Conservation (phyloP, 2,329 filamentous ascomycete genomes). For the Phoma sp. region DNA sequence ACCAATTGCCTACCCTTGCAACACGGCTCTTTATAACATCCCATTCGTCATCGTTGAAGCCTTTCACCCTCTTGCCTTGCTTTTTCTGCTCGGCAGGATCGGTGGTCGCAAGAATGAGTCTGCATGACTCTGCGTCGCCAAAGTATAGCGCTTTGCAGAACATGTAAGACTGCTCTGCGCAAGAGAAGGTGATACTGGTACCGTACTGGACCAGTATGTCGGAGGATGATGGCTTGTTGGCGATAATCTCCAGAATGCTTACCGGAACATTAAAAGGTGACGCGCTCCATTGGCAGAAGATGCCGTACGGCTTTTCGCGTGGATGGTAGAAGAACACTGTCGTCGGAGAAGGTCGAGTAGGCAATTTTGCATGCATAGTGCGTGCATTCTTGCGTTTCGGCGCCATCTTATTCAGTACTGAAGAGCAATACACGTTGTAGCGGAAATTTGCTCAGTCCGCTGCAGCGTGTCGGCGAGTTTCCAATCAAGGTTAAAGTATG, state of each 20-base stretch:
- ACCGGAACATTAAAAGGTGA: slow-evolving; percentile 52
- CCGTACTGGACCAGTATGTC: background rate
- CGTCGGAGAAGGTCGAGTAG: background rate
- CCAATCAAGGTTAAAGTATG: too few species aligned
- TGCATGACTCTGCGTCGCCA: background rate
- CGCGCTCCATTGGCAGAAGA: slow-evolving; percentile 62
- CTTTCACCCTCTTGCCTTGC: background rate
- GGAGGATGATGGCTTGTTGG: background rate
- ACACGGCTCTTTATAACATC: background rate
- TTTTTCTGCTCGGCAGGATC: background rate
- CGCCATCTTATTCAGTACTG: background rate
- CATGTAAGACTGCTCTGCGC: background rate
- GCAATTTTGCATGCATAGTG: too few species aligned
- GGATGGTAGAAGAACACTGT: slow-evolving; percentile 28
- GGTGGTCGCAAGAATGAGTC: background rate
- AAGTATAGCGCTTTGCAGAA: background rate
- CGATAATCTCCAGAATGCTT: too few species aligned
- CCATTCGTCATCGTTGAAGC: background rate
- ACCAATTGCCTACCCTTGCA: background rate
- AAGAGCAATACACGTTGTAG: too few species aligned
- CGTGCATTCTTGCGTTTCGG: background rate
- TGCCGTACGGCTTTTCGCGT: slow-evolving; percentile 51
- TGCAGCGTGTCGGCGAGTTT: too few species aligned
- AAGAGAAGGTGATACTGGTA: background rate
- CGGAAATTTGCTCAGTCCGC: too few species aligned